Conservation (phyloP, 2,329 filamentous ascomycete genomes). For the Pseudogymnoascus sp. region DNA sequence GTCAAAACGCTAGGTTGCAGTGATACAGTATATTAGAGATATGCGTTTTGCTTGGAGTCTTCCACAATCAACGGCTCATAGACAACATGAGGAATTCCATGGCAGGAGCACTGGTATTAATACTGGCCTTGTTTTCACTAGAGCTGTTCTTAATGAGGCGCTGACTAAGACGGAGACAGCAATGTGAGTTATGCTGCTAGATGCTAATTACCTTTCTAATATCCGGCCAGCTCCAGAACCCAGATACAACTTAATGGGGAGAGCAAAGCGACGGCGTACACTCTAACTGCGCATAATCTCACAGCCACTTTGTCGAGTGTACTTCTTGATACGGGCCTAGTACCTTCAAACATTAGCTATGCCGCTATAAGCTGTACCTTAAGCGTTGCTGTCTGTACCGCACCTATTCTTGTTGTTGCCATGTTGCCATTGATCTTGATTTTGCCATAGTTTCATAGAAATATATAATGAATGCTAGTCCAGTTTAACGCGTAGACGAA, state of each 20-base stretch:
- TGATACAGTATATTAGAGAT: neutral
- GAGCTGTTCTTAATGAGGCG: neutral
- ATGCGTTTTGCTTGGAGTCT: constrained; percentile 11
- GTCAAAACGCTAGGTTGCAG: neutral
- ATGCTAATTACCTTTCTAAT: constrained; percentile 4
- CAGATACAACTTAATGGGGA: constrained; percentile 1
- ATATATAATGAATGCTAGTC: neutral
- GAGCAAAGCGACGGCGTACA: constrained; percentile 9
- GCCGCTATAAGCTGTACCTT: neutral
- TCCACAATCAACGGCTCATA: constrained; percentile 4
- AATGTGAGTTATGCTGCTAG: constrained; percentile 1
- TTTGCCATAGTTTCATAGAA: constrained; percentile 8
- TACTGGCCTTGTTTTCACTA: constrained; percentile 12
- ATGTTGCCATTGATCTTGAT: constrained; percentile 7
- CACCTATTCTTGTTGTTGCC: constrained; percentile 7
- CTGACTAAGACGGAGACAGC: neutral
- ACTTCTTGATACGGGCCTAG: neutral
- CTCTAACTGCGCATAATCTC: constrained; percentile 9
- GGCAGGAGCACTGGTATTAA: constrained; percentile 10
- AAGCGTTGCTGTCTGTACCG: constrained; percentile 4
- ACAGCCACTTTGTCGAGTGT: constrained; percentile 3
- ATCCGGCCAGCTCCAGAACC: neutral
- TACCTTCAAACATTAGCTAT: neutral
- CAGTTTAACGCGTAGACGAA: neutral
- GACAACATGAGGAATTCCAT: constrained; percentile 13